Conservation (phyloP, 2,329 filamentous ascomycete species). For the Cladosporium sp. region DNA sequence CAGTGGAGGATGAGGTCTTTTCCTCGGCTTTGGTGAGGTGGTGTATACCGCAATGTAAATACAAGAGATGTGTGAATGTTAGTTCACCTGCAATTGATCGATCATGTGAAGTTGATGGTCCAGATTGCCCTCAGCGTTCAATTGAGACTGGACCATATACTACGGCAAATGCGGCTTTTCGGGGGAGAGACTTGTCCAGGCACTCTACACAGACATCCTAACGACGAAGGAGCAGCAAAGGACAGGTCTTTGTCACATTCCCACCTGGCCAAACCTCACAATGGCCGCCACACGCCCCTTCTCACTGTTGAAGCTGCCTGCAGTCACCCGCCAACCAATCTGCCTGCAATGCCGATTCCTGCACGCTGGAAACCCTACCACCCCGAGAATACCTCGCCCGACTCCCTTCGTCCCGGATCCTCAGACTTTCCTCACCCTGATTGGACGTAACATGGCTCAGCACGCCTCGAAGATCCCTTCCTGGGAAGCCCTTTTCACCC, state of each 20-base stretch:
- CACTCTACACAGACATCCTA: conserved; percentile 4
- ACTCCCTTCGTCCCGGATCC: conserved; percentile 85
- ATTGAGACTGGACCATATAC: conserved; percentile 2
- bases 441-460: conserved; percentile 78
- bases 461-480: conserved; percentile 82
- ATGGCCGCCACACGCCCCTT: conserved; percentile 28
- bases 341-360: conserved; percentile 16
- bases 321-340: conserved; percentile 18
- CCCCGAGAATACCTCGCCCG: conserved; percentile 57
- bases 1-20: too few species aligned
- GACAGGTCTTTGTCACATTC: too few species aligned
- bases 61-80: too few species aligned
- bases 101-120: conserved; percentile 5
- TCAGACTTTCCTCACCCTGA: conserved; percentile 79
- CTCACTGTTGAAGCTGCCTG: conserved; percentile 21
- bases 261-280: conserved; percentile 1
- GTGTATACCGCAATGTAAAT: too few species aligned
- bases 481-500: conserved; percentile 85
- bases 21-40: too few species aligned
- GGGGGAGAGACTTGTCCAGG: conserved; percentile 8
- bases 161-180: conserved; percentile 3
- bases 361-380: conserved; percentile 32
- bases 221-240: neutral
- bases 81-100: neutral
- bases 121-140: neutral